These are phyloP conservation scores for Globisporangium spinosum DNA, from an alignment of 352 stramenopile genomes.

Conservation along the genomic window DNA sequence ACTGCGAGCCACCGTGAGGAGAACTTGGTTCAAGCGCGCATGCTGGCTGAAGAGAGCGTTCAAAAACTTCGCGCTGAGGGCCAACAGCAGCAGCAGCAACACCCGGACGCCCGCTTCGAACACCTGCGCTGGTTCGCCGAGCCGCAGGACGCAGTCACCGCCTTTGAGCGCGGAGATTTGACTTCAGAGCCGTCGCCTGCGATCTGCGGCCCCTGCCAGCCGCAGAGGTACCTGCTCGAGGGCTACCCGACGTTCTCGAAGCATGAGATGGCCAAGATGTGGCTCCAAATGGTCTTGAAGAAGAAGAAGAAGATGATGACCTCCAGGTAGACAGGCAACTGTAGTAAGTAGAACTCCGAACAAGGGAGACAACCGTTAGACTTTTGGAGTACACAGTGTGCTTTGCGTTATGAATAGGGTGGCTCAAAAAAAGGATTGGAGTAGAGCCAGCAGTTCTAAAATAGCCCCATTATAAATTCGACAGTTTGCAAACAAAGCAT, in stretches of 20 bases:
- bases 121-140: slow-evolving; percentile 75
- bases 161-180: slow-evolving; percentile 78
- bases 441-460: too few relatives aligned
- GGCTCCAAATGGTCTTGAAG: too few relatives aligned
- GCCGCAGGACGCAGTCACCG: slow-evolving; percentile 81
- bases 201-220: slow-evolving; percentile 50
- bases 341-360: too few relatives aligned
- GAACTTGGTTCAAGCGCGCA: slow-evolving; percentile 38
- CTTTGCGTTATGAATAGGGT: too few relatives aligned
- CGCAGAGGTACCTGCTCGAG: slow-evolving; percentile 19
- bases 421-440: too few relatives aligned
- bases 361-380: too few relatives aligned
- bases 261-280: too few relatives aligned
- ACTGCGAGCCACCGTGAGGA: slow-evolving; percentile 33
- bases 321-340: too few relatives aligned
- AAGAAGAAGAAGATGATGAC: too few relatives aligned
- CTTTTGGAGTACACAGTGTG: too few relatives aligned
- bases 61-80: slow-evolving; percentile 6
- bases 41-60: slow-evolving; percentile 23
- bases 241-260: slow-evolving; percentile 23
- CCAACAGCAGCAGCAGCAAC: neutral
- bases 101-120: slow-evolving; percentile 52
- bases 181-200: slow-evolving; percentile 36
- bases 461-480: too few relatives aligned
- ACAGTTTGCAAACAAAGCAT: too few relatives aligned